These are phyloP conservation scores for Leucoagaricus sp. DNA, from an alignment of 1,284 basidiomycete genomes.

Conservation along the genomic window DNA sequence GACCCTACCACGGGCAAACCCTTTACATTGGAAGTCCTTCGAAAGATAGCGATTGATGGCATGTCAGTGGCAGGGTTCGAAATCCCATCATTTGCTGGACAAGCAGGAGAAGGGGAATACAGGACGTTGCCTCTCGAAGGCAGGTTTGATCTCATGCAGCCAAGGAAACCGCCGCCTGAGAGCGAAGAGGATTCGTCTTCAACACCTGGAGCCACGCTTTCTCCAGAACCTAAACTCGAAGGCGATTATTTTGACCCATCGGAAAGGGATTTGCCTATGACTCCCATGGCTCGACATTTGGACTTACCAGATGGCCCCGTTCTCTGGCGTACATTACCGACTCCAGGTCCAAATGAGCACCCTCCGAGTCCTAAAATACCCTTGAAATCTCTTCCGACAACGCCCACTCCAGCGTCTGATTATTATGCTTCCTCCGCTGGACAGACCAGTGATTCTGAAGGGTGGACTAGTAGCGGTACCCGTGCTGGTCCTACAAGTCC, in stretches of 20 bases:
- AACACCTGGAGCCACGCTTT: background rate
- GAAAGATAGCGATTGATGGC: constrained; percentile 65
- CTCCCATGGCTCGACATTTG: constrained; percentile 17
- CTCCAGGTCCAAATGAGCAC: constrained; percentile 57
- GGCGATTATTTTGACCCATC: background rate
- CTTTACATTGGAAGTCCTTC: constrained; percentile 70
- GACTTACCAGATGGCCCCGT: constrained; percentile 20
- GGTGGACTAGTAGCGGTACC: background rate
- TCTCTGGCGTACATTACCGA: constrained; percentile 45
- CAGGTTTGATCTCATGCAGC: constrained; percentile 81
- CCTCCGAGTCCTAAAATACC: constrained; percentile 41
- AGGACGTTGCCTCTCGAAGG: constrained; percentile 82
- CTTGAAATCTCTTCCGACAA: constrained; percentile 41
- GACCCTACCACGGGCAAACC: constrained; percentile 28
- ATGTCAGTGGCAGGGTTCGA: constrained; percentile 34
- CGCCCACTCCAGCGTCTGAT: constrained; percentile 33
- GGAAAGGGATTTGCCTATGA: constrained; percentile 6
- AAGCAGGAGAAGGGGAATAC: constrained; percentile 67
- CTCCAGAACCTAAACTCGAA: constrained; percentile 3
- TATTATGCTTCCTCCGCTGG: constrained; percentile 27
- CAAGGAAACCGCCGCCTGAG: constrained; percentile 39
- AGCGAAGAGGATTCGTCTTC: constrained; percentile 19
- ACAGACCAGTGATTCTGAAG: constrained; percentile 12
- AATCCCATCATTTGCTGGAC: constrained; percentile 17
- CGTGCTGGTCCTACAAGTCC: background rate